Conservation (phyloP, 768 basidiomycete genomes). For the Agaricus bisporus region DNA sequence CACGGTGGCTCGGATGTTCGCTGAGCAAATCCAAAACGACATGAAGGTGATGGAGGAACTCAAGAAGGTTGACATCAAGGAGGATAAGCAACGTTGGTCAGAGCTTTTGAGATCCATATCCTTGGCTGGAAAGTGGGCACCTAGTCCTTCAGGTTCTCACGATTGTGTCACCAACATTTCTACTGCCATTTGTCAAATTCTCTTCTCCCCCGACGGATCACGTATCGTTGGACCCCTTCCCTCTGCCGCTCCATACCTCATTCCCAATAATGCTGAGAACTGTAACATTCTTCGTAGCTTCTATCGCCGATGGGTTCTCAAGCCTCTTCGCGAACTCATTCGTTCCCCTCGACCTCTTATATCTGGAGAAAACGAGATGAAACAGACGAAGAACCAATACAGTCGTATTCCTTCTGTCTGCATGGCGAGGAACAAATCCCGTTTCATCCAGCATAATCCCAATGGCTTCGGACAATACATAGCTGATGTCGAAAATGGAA, state of each 20-base stretch:
- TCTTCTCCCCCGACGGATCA: constrained; percentile 34
- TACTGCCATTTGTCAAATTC: constrained; percentile 52
- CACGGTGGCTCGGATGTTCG: constrained; percentile 55
- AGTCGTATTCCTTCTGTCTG: constrained; percentile 52
- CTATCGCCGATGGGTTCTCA: constrained; percentile 55
- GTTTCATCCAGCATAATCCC: constrained; percentile 54
- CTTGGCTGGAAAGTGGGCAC: constrained; percentile 68
- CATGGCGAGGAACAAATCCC: constrained; percentile 51
- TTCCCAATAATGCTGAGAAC: constrained; percentile 21
- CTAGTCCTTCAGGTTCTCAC: constrained; percentile 50
- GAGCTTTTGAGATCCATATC: constrained; percentile 37
- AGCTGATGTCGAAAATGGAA: constrained; percentile 46
- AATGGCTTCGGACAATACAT: constrained; percentile 57
- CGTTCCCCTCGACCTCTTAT: constrained; percentile 56
- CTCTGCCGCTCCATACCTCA: constrained; percentile 1
- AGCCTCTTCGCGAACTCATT: constrained; percentile 42
- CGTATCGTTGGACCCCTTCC: constrained; percentile 19
- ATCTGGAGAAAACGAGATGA: constrained; percentile 32
- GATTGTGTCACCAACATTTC: constrained; percentile 61
- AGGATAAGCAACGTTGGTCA: constrained; percentile 17
- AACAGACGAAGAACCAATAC: constrained; percentile 55
- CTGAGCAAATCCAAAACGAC: constrained; percentile 45
- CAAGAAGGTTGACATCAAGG: constrained; percentile 24
- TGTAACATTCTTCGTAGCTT: constrained; percentile 44
- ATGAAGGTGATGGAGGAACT: constrained; percentile 30